A percentile compares a stretch with the other conserved stretches of the same genome.
Evolutionary conservation across 352 stramenopile genomes (phyloP).

Genomic region (Elongisporangium senticosum): DNA sequence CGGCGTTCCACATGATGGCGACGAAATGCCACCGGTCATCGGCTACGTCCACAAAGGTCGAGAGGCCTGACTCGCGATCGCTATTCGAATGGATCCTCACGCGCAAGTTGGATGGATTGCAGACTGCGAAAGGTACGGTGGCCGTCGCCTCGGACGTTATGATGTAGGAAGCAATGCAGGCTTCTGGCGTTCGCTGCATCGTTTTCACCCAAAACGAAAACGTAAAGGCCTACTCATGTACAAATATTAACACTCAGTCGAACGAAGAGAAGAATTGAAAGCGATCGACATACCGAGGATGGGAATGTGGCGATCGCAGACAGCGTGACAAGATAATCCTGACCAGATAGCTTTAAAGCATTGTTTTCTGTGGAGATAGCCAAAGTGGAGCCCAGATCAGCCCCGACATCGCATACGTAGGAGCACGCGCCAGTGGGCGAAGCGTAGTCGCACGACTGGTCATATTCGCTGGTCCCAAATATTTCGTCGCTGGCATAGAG

Average conservation of each 20-base stretch:
- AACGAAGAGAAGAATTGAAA: not conserved
- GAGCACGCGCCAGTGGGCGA: slow-evolving; percentile 41
- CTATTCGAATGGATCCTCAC: slow-evolving; percentile 37
- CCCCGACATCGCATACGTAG: slow-evolving; percentile 48
- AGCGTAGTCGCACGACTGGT: slow-evolving; percentile 58
- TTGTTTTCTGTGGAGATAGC: slow-evolving; percentile 17
- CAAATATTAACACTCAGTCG: not conserved
- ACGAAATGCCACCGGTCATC: slow-evolving; percentile 73
- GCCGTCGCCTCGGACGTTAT: slow-evolving; percentile 3
- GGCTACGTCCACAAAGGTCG: slow-evolving; percentile 59
- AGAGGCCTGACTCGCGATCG: slow-evolving; percentile 13
- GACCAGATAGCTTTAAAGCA: slow-evolving; percentile 27
- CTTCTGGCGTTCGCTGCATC: slow-evolving; percentile 11
- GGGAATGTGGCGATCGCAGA: slow-evolving; percentile 31
- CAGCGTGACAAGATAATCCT: slow-evolving; percentile 38
- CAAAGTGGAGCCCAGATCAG: slow-evolving; percentile 14
- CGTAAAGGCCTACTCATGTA: slow-evolving; percentile 33
- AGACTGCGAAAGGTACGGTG: slow-evolving; percentile 37
- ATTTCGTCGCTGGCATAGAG: slow-evolving; percentile 56
- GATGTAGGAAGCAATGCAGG: slow-evolving; percentile 50
- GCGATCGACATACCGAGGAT: slow-evolving; percentile 17
- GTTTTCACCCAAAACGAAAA: slow-evolving; percentile 66
- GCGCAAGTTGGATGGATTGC: slow-evolving; percentile 55
- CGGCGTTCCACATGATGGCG: slow-evolving; percentile 42
- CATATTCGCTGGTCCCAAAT: slow-evolving; percentile 54